A percentile compares a stretch with the other conserved stretches of the same genome.
phyloP scores from a whole-genome alignment of 768 basidiomycete genomes.

The Gloeostereum incarnatum region DNA sequence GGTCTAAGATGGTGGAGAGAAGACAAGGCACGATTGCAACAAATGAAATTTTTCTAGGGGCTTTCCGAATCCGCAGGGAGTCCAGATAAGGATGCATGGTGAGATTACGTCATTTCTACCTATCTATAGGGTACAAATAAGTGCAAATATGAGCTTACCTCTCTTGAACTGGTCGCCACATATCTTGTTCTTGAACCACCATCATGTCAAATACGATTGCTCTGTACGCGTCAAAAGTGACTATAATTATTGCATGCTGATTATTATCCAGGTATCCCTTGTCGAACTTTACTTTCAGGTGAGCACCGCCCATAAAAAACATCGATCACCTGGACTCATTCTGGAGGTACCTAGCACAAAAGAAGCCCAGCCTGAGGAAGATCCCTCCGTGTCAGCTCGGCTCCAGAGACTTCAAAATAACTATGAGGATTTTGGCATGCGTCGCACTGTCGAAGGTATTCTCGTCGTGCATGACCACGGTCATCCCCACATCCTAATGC shows the following conservation, averaged over 20 bases:
- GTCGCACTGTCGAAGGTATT: conserved; percentile 87
- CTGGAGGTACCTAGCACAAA: conserved; percentile 69
- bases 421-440: conserved; percentile 96
- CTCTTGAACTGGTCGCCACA: too few relatives aligned
- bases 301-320: conserved; percentile 1
- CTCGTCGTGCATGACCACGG: conserved; percentile 94
- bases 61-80: too few relatives aligned
- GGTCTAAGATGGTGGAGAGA: too few relatives aligned
- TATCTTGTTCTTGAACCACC: too few relatives aligned
- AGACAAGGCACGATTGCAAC: too few relatives aligned
- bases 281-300: conserved; percentile 93
- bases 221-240: conserved; percentile 21
- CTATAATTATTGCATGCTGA: neutral
- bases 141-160: too few relatives aligned
- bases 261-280: conserved; percentile 54
- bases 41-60: too few relatives aligned
- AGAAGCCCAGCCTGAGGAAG: conserved; percentile 95
- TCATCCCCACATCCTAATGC: conserved; percentile 94
- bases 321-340: neutral
- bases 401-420: conserved; percentile 92
- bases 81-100: too few relatives aligned
- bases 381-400: conserved; percentile 91
- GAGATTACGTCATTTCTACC: too few relatives aligned
- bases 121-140: too few relatives aligned
- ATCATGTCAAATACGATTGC: conserved; percentile 45